These are phyloP conservation scores for Fennellomyces sp. DNA, from an alignment of 371 early-diverging fungal species.

Conservation along the genomic window DNA sequence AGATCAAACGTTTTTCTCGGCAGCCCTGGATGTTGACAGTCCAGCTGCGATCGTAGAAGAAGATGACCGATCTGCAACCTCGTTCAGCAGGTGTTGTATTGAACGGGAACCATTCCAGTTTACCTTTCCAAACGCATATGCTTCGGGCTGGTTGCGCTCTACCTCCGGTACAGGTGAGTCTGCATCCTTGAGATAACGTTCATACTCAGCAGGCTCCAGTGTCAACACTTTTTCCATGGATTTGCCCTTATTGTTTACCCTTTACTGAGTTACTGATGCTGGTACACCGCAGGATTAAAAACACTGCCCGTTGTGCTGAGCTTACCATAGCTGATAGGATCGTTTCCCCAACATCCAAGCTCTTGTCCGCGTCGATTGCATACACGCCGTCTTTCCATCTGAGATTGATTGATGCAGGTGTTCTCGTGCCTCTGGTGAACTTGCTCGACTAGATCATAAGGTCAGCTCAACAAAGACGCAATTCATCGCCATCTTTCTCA, in stretches of 20 bases:
- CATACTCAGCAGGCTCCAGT: conserved; percentile 64
- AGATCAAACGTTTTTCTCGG: conserved; percentile 88
- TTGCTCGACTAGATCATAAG: conserved; percentile 36
- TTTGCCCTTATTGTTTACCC: conserved; percentile 68
- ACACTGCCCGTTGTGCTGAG: no score
- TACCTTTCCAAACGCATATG: conserved; percentile 53
- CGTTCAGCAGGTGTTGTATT: background rate
- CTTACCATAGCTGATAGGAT: conserved; percentile 65
- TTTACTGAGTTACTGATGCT: no score
- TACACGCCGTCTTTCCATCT: conserved; percentile 75
- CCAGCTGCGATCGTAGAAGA: conserved; percentile 89
- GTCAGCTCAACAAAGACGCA: background rate
- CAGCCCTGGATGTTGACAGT: conserved; percentile 80
- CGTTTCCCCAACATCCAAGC: conserved; percentile 65
- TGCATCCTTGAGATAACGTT: conserved; percentile 62
- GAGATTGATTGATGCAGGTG: conserved; percentile 68
- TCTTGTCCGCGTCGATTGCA: conserved; percentile 85
- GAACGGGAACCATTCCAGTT: background rate
- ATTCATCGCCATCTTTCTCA: background rate
- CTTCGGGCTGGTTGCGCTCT: conserved; percentile 52
- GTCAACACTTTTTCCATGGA: conserved; percentile 88
- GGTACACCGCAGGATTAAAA: no score
- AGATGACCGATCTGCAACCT: conserved; percentile 59
- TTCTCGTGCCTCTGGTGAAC: conserved; percentile 63
- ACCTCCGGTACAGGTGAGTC: conserved; percentile 35